phyloP scores from a whole-genome alignment of 257 asterid genomes.

The Datura wrightii region DNA sequence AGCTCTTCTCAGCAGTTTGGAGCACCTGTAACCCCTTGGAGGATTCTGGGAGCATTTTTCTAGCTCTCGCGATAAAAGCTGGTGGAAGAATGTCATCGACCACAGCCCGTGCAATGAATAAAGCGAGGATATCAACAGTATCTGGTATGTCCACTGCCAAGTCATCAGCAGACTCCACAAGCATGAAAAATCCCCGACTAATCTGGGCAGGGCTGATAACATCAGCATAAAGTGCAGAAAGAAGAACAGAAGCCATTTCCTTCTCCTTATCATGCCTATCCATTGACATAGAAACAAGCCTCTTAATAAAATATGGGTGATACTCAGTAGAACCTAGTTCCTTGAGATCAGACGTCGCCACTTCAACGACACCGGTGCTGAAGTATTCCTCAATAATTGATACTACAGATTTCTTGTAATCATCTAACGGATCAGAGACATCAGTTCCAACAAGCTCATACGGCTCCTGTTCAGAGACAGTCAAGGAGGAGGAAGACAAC shows the following conservation, averaged over 20 bases:
- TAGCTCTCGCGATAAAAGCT: constrained; percentile 81
- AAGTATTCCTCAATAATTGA: constrained; percentile 89
- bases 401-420: constrained; percentile 81
- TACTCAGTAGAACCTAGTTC: constrained; percentile 85
- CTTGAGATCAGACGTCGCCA: constrained; percentile 84
- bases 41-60: constrained; percentile 69
- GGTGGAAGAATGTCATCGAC: constrained; percentile 98
- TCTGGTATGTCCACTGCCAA: constrained; percentile 87
- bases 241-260: constrained; percentile 98
- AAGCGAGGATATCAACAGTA: constrained; percentile 86
- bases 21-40: constrained; percentile 81
- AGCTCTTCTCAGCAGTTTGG: constrained; percentile 88
- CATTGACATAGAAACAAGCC: constrained; percentile 94
- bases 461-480: constrained; percentile 68
- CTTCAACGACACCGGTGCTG: constrained; percentile 84
- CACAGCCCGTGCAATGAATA: constrained; percentile 91
- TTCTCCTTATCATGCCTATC: constrained; percentile 96
- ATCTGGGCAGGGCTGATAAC: constrained; percentile 76
- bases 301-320: constrained; percentile 90
- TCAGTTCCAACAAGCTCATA: constrained; percentile 83
- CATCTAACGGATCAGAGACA: constrained; percentile 73
- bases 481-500: neutral
- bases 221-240: constrained; percentile 88
- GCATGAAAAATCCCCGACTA: constrained; percentile 80
- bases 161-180: constrained; percentile 96